Percentiles rank a stretch among this genome's conserved stretches.
Evolutionary conservation across 202 grass and related monocot species (phyloP).

Genomic region (Setaria viridis): DNA sequence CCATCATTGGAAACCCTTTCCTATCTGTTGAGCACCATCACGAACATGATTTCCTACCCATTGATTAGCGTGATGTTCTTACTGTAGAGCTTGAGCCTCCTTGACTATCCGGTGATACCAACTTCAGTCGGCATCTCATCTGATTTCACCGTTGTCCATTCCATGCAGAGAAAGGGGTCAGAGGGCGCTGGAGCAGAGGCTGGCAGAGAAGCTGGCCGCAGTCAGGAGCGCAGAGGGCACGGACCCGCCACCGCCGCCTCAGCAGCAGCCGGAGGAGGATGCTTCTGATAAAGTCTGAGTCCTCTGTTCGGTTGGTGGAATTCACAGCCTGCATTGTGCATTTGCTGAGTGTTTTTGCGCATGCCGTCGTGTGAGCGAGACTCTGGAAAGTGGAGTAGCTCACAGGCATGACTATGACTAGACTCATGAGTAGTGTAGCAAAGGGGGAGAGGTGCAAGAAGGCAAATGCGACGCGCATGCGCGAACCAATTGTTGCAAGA

Average conservation of each 20-base stretch:
- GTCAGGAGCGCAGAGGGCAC: constrained; percentile 42
- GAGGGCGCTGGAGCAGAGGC: constrained; percentile 81
- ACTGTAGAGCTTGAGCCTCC: not conserved
- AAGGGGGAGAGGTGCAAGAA: not conserved
- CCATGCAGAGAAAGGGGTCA: constrained; percentile 77
- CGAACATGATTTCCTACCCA: not conserved
- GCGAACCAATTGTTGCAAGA: constrained; percentile 10
- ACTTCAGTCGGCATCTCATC: not conserved
- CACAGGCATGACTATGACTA: not conserved
- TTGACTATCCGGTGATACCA: not conserved
- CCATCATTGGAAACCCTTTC: not conserved
- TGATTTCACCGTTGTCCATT: not conserved
- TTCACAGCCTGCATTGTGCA: not conserved
- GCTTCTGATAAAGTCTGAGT: constrained; percentile 70
- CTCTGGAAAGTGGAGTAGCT: not conserved
- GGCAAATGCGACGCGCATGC: constrained; percentile 21
- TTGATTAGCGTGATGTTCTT: not conserved
- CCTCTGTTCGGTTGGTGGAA: constrained; percentile 7
- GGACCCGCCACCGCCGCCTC: not conserved
- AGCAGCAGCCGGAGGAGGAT: constrained; percentile 26
- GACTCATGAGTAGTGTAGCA: not conserved
- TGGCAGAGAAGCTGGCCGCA: constrained; percentile 62
- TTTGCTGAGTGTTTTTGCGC: not conserved
- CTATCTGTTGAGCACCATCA: not conserved
- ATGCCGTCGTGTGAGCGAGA: not conserved